Percentiles rank a stretch among this genome's conserved stretches.
These are phyloP conservation scores for Tylopilus cervinicoccineus DNA, from an alignment of 768 basidiomycete genomes.

Conservation along the genomic window DNA sequence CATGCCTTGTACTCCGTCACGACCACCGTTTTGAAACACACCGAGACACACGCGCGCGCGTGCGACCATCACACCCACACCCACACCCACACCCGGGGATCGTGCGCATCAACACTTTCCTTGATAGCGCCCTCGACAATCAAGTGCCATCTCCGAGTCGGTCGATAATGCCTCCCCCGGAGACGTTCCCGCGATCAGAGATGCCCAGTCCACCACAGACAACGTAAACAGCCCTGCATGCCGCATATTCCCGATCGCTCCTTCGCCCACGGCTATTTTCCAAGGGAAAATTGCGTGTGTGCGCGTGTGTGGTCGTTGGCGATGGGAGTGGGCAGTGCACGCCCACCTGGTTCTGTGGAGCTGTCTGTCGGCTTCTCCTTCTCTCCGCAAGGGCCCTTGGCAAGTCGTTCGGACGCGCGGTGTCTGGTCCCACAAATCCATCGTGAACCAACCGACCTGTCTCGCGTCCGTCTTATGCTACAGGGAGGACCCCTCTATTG, in stretches of 20 bases:
- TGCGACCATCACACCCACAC: no score
- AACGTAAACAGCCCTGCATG: slow-evolving; percentile 13
- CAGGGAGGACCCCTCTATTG: background rate
- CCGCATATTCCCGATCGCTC: slow-evolving; percentile 8
- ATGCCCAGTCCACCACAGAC: no score
- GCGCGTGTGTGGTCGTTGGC: no score
- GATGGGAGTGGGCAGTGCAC: background rate
- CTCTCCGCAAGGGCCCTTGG: background rate
- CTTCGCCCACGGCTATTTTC: background rate
- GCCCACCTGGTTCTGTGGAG: background rate
- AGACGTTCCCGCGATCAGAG: background rate
- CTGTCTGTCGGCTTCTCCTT: background rate
- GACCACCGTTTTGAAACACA: no score
- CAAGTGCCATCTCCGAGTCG: no score
- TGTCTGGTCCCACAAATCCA: background rate
- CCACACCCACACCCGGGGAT: no score
- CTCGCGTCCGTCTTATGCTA: background rate
- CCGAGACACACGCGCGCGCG: no score
- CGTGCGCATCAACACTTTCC: no score
- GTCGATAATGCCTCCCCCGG: no score
- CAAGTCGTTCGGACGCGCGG: slow-evolving; percentile 1
- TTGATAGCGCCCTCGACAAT: no score
- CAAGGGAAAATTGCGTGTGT: background rate
- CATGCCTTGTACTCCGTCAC: no score
- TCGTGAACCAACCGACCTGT: background rate